These are phyloP conservation scores for Guadua angustifolia DNA, from an alignment of 176 grass and related monocot species.

Conservation along the genomic window DNA sequence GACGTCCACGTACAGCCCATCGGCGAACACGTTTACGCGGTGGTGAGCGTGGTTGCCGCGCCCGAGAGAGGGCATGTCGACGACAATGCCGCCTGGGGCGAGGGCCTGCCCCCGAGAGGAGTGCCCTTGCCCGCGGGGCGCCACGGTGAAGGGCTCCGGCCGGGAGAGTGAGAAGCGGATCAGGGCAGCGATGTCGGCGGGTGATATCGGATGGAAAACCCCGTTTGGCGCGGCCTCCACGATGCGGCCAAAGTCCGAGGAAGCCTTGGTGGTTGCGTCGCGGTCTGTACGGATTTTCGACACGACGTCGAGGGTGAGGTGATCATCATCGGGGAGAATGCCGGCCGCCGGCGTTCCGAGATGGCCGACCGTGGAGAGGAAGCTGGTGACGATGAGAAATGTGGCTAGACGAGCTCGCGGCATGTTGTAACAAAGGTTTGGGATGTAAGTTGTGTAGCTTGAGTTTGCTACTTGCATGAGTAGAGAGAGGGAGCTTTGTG, in stretches of 20 bases:
- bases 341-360: neutral
- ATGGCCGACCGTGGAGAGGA: slow-evolving; percentile 19
- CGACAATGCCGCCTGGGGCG: slow-evolving; percentile 42
- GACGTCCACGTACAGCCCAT: slow-evolving; percentile 37
- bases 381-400: slow-evolving; percentile 18
- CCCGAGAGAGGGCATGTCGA: slow-evolving; percentile 54
- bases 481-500: neutral
- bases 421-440: slow-evolving; percentile 31
- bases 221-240: slow-evolving; percentile 16
- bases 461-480: slow-evolving; percentile 45
- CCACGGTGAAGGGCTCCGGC: slow-evolving; percentile 43
- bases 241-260: slow-evolving; percentile 59
- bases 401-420: slow-evolving; percentile 7
- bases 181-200: slow-evolving; percentile 51
- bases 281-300: slow-evolving; percentile 29
- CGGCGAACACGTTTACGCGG: neutral
- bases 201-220: slow-evolving; percentile 27
- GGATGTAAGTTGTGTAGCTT: slow-evolving; percentile 9
- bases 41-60: neutral
- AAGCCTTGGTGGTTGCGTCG: neutral
- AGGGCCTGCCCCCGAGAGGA: slow-evolving; percentile 56
- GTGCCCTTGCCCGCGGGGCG: slow-evolving; percentile 56
- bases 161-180: slow-evolving; percentile 42
- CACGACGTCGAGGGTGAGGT: slow-evolving; percentile 12
- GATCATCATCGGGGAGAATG: neutral